Evolutionary conservation across 768 basidiomycete genomes (phyloP), one percentile per base, ranked within the genome.

Genomic region (Pleurotus pulmonarius): DNA sequence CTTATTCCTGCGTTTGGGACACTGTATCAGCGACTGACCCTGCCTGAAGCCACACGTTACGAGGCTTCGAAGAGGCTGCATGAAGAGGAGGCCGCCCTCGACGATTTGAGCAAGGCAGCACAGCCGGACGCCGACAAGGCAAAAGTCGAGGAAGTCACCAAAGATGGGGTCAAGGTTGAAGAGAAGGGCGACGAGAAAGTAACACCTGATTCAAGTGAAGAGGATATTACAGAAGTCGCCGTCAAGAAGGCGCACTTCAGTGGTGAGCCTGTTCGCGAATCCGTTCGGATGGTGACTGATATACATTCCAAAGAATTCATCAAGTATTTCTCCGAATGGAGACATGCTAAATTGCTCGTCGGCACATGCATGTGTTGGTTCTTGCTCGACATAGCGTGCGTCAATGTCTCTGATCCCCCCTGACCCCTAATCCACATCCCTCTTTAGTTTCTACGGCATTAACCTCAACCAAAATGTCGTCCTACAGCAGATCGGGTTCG

Each of bases 321-420:
- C 46, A 55, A 56, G 0, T 91, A 92, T 70, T 87, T 91, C 66
- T 81, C 81, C 4, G 80, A 90, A 65, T 90, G 87, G 87, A 73
- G 81, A 5, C 87, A 92, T 55, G 72, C 76, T 3, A 87, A 85
- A 63, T 67, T 85, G 18, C 72, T 92, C 11, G 72, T 92, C 45
- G 89, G 85, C 9, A 91, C 89, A 0, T 80, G 78, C 56, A 26
- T 67, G 43, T 86, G 82, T 60, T 92, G 90, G 90, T 90, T 92
- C 73, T 64, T 91, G 20, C 76, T 90, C 34, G 89, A 90, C 61
- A 78, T 90, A 29, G 85, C 88, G 80, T 86, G 62, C 56, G 74
- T 67, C 52, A 9, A 34, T 13, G 18, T 58, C 25, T 26, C 1
- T 5, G 12, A 41, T 22, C 12, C 56, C 49, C 38, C 25, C 11